Conservation (phyloP, 495 filamentous ascomycete genomes). For the Hypoxylon lenormandii region DNA sequence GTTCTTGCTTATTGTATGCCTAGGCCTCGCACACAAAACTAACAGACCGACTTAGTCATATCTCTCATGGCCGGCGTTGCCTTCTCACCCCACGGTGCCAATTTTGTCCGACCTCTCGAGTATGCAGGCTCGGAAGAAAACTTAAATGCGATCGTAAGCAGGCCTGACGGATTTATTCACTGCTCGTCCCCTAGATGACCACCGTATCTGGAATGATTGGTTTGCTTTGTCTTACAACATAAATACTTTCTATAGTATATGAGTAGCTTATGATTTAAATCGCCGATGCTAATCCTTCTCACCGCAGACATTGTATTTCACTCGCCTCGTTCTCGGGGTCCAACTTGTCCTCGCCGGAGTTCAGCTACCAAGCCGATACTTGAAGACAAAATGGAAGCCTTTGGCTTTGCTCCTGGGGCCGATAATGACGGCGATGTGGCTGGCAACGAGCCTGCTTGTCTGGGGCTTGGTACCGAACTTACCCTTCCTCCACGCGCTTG, state of each 20-base stretch:
- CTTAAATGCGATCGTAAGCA: slow-evolving; percentile 50
- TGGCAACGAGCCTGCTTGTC: slow-evolving; percentile 79
- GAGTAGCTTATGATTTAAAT: slow-evolving; percentile 47
- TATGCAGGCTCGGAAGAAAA: slow-evolving; percentile 73
- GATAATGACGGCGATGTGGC: slow-evolving; percentile 89
- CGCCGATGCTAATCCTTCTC: slow-evolving; percentile 58
- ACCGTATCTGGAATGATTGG: background rate
- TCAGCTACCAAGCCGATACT: slow-evolving; percentile 88
- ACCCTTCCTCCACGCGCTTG: slow-evolving; percentile 79
- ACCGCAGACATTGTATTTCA: slow-evolving; percentile 77
- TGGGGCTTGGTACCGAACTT: slow-evolving; percentile 82
- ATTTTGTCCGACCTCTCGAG: slow-evolving; percentile 79
- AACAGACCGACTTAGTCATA: slow-evolving; percentile 70
- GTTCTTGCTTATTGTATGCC: no score
- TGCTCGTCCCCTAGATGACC: background rate
- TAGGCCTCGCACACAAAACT: slow-evolving; percentile 6
- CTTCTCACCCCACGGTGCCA: slow-evolving; percentile 81
- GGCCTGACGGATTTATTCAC: background rate
- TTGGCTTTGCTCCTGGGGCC: slow-evolving; percentile 82
- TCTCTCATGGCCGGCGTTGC: slow-evolving; percentile 81
- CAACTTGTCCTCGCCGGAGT: slow-evolving; percentile 91
- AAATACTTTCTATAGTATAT: background rate
- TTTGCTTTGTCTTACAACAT: background rate
- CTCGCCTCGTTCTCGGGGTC: slow-evolving; percentile 87
- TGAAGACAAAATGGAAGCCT: slow-evolving; percentile 82